Evolutionary conservation across 148 eudicot species (phyloP), one percentile per base, ranked within the genome.

Genomic region (Rhododendron ferrugineum): DNA sequence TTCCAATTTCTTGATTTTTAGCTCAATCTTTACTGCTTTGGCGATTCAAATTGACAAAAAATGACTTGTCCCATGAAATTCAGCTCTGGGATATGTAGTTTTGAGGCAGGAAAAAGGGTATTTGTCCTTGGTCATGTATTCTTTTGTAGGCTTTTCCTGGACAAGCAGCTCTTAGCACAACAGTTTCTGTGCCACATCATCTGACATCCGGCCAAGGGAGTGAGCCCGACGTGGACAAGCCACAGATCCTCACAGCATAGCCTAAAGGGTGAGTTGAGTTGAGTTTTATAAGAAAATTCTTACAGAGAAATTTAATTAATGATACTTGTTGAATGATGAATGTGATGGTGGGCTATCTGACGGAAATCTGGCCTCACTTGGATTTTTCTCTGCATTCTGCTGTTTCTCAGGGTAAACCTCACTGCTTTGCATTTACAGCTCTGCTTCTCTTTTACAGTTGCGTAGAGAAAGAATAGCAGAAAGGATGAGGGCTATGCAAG

Each of bases 401-500:
- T 47, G 28, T 46, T 47, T 30, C 11, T 2, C 0, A 34, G 20
- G 36, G 37, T 70, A 32, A 70, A 70, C 37, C 16, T 52, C 26
- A 52, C 49, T 68, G 30, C 47, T 83, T 83, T 75, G 49, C 44
- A 28, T 54, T 84, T 28, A 84, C 37, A 23, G 18, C 34, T 36
- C 14, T 75, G 76, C 80, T 75, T 79, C 70, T 84, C 14, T 30
- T 82, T 83, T 83, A 46, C 90, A 92, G 92, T 78, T 89, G 81
- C 89, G 92, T 44, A 88, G 93, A 85, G 93, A 92, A 86, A 90
- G 93, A 80, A 92, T 92, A 82, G 88, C 93, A 14, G 92, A 92
- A 82, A 90, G 93, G 84, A 92, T 92, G 86, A 92, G 85, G 87
- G 93, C 92, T 60, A 85, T 92, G 91, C 93, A 92, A 86, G 93